Evolutionary conservation across 441 rosid genomes (phyloP).

Genomic region (Erysimum cheiri): DNA sequence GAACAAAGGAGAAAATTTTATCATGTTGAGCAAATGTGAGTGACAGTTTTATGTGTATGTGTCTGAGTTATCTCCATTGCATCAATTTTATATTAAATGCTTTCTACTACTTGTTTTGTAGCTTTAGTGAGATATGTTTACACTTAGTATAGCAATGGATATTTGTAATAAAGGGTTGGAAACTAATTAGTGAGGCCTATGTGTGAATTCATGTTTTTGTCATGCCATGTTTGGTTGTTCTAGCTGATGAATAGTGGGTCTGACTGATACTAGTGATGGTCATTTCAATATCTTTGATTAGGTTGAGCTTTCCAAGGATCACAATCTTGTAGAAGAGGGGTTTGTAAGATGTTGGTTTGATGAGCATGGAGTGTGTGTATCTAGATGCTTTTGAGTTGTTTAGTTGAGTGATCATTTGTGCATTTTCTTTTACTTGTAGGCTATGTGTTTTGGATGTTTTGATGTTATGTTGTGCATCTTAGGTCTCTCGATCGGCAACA

Average conservation of each 20-base stretch:
- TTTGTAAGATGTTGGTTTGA: neutral
- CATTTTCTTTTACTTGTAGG: neutral
- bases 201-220: neutral
- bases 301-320: neutral
- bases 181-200: neutral
- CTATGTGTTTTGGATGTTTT: neutral
- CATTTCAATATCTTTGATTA: neutral
- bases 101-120: too few relatives aligned
- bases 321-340: neutral
- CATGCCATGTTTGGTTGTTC: neutral
- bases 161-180: neutral
- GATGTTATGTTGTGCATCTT: neutral
- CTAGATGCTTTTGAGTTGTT: neutral
- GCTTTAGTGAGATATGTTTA: neutral
- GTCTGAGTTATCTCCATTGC: neutral
- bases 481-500: neutral
- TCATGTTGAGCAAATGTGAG: neutral
- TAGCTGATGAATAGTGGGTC: neutral
- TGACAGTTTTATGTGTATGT: neutral
- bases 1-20: neutral
- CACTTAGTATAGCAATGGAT: neutral
- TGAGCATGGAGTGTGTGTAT: neutral
- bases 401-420: neutral
- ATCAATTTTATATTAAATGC: neutral
- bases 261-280: constrained; percentile 12